These are phyloP conservation scores for Eucalyptus melliodora DNA, from an alignment of 345 rosid genomes.

Conservation along the genomic window DNA sequence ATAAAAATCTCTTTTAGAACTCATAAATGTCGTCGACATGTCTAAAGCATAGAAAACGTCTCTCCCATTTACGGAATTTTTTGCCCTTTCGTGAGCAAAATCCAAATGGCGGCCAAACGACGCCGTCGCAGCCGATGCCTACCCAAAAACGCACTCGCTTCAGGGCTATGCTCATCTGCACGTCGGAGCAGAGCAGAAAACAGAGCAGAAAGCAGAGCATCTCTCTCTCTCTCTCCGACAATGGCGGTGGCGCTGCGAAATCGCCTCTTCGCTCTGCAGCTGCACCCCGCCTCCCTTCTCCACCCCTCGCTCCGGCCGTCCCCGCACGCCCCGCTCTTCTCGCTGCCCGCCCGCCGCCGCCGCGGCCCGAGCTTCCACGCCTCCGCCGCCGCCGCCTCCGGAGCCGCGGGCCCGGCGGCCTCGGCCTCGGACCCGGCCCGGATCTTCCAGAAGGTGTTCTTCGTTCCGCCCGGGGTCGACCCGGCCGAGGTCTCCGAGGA, in stretches of 20 bases:
- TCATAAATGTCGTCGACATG: no score
- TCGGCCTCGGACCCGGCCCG: slow-evolving; percentile 21
- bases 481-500: slow-evolving; percentile 51
- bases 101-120: not conserved
- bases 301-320: not conserved
- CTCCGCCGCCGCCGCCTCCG: slow-evolving; percentile 6
- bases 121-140: not conserved
- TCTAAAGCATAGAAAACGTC: no score
- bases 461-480: slow-evolving; percentile 80
- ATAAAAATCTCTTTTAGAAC: no score
- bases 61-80: no score
- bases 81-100: not conserved
- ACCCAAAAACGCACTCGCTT: not conserved
- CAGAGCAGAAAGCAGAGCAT: not conserved
- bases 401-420: slow-evolving; percentile 12
- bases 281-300: not conserved
- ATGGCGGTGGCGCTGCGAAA: not conserved
- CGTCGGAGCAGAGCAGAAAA: not conserved
- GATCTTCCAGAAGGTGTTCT: slow-evolving; percentile 26
- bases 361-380: not conserved
- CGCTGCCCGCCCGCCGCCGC: not conserved
- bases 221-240: not conserved
- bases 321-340: not conserved
- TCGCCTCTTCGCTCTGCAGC: not conserved
- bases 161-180: not conserved